Evolutionary conservation across 495 filamentous ascomycete species (phyloP).

Genomic region (Bombardia bombarda): DNA sequence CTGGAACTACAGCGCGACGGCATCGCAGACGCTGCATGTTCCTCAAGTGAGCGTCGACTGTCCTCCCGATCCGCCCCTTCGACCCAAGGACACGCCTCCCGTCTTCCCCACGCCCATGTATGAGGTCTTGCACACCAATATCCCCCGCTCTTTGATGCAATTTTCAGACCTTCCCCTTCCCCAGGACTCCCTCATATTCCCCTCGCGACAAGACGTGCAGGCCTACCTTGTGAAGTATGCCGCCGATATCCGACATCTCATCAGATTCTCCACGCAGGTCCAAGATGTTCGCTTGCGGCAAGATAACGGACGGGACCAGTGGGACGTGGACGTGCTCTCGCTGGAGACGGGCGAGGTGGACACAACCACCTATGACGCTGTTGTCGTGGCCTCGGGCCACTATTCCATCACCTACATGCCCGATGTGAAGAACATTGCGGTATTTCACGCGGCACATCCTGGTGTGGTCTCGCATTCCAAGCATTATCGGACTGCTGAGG

Average conservation of each 20-base stretch:
- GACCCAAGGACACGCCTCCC: conserved; percentile 20
- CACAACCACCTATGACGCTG: conserved; percentile 61
- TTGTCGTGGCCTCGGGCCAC: conserved; percentile 80
- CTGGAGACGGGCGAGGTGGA: conserved; percentile 27
- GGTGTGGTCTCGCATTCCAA: conserved; percentile 73
- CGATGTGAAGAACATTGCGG: conserved; percentile 26
- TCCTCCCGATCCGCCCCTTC: conserved; percentile 33
- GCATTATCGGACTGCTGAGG: conserved; percentile 55
- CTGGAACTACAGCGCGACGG: conserved; percentile 64
- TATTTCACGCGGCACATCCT: conserved; percentile 52
- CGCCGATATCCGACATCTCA: conserved; percentile 44
- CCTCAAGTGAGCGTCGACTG: conserved; percentile 34
- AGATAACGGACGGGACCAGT: conserved; percentile 26
- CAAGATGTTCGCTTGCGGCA: conserved; percentile 23
- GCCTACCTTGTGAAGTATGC: conserved; percentile 71
- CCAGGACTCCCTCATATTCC: conserved; percentile 57
- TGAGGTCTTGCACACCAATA: conserved; percentile 74
- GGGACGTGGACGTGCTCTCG: conserved; percentile 46
- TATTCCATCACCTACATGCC: conserved; percentile 68
- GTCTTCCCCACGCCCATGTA: conserved; percentile 70
- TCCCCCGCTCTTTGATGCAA: conserved; percentile 73
- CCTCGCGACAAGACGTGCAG: conserved; percentile 56
- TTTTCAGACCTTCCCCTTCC: conserved; percentile 67
- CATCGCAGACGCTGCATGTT: conserved; percentile 22
- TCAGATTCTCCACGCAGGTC: conserved; percentile 37